Evolutionary conservation across 2,329 filamentous ascomycete genomes (phyloP).

Genomic region (Lasiodiplodia gonubiensis): DNA sequence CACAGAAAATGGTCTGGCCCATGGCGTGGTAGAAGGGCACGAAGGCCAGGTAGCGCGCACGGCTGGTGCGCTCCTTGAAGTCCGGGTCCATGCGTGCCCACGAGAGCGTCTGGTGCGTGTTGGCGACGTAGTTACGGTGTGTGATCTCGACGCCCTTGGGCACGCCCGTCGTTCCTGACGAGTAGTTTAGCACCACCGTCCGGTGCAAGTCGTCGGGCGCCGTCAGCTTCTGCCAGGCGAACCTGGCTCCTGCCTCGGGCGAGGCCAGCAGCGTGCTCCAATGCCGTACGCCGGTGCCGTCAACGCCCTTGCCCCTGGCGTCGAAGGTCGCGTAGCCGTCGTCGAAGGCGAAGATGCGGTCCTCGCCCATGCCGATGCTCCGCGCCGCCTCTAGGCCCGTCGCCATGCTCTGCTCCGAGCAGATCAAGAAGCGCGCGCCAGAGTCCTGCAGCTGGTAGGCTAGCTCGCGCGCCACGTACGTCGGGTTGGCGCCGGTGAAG

Average conservation of each 20-base stretch:
- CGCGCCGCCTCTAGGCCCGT: constrained; percentile 70
- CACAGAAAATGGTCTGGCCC: constrained; percentile 71
- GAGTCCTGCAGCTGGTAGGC: constrained; percentile 77
- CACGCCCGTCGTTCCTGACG: constrained; percentile 77
- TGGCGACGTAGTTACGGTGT: constrained; percentile 78
- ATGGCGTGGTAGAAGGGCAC: constrained; percentile 65
- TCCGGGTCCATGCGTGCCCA: constrained; percentile 56
- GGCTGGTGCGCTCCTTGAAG: constrained; percentile 52
- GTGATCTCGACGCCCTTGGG: constrained; percentile 84
- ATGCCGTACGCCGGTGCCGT: constrained; percentile 52
- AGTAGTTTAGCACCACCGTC: constrained; percentile 78
- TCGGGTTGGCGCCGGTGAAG: constrained; percentile 77
- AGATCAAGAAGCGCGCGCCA: constrained; percentile 69
- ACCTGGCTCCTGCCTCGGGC: constrained; percentile 59
- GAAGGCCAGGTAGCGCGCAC: constrained; percentile 64
- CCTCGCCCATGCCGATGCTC: constrained; percentile 59
- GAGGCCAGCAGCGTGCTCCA: constrained; percentile 67
- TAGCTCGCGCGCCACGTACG: constrained; percentile 72
- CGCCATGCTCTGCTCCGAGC: constrained; percentile 64
- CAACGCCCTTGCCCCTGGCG: constrained; percentile 41
- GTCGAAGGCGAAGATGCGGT: constrained; percentile 68
- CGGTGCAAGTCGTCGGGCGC: constrained; percentile 56
- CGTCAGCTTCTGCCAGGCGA: constrained; percentile 66
- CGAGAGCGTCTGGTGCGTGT: constrained; percentile 66
- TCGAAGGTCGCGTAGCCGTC: constrained; percentile 49